Base-by-base conservation (phyloP, 768 basidiomycete species). In the Phylloporus sp. region DNA sequence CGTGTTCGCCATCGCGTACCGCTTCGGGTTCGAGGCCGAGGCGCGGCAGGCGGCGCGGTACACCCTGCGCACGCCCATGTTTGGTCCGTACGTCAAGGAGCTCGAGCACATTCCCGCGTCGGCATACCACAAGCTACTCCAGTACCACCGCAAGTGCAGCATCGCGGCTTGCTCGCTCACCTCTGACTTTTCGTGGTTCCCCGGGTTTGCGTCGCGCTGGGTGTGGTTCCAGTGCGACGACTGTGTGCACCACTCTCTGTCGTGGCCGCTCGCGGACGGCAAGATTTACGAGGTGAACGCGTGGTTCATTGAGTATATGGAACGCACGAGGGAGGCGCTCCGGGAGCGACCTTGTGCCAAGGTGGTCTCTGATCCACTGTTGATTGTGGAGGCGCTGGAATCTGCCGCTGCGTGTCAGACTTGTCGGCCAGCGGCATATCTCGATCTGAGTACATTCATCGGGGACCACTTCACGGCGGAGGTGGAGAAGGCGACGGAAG, bases 191-290 rank as follows among this genome's bases (percentile, higher is more conserved):
- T 64, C 68, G 48, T 71, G 68, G 70, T 70, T 71, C 56, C 72
- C 63, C 1, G 61, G 56, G 13, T 69, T 70, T 20, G 68, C 68
- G 5, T 69, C 68, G 40, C 71, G 72, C 27, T 73, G 65, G 62
- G 62, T 70, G 39, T 72, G 68, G 63, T 72, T 72, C 63, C 71
- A 73, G 52, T 72, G 69, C 13, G 72, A 73, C 10, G 67, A 69
- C 31, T 69, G 67, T n/a, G 48, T 70, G 27, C 67, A 70, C 49
- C 67, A 69, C 50, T 46, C 58, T 20, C 57, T 69, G 23, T 69
- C 67, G 27, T 69, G 69, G 67, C 67, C 67, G 24, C 60, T 69
- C 34, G 59, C 67, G 39, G 67, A 69, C 20, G 69, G 67, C 18
- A 69, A 69, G 58, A 69, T 69, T 22, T 70, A 69, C 44, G 67